phyloP scores from a whole-genome alignment of 2,329 filamentous ascomycete genomes.

The Gremmenia infestans region DNA sequence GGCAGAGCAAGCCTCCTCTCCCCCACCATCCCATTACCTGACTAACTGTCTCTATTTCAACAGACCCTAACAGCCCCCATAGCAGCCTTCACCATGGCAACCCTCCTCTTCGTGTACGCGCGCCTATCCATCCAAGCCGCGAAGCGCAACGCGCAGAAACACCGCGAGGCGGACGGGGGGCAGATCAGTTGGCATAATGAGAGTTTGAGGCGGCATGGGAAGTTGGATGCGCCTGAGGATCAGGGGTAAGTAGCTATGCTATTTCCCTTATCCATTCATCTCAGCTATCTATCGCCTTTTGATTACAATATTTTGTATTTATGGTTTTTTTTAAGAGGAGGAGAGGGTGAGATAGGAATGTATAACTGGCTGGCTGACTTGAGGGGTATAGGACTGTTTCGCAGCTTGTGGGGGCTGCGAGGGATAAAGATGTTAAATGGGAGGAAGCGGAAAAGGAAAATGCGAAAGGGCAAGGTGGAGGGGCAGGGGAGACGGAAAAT shows the following conservation, averaged over 20 bases:
- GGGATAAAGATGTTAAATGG: slow-evolving; percentile 13
- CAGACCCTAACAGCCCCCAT: slow-evolving; percentile 42
- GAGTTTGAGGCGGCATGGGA: slow-evolving; percentile 47
- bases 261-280: no score
- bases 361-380: no score
- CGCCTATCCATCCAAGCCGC: slow-evolving; percentile 61
- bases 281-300: no score
- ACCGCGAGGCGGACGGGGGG: slow-evolving; percentile 52
- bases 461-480: background rate
- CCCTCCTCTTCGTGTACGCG: slow-evolving; percentile 52
- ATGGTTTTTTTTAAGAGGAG: no score
- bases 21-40: background rate
- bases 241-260: slow-evolving; percentile 10
- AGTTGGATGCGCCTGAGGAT: slow-evolving; percentile 36
- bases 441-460: background rate
- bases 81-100: slow-evolving; percentile 51
- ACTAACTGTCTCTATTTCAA: background rate
- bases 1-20: slow-evolving; percentile 12
- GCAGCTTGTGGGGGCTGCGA: slow-evolving; percentile 23
- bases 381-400: slow-evolving; percentile 22
- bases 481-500: slow-evolving; percentile 18
- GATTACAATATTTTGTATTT: no score
- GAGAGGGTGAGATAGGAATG: no score
- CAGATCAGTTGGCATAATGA: slow-evolving; percentile 51
- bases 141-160: slow-evolving; percentile 57